Conservation (phyloP, 164 flowering plant species). For the Vitis rupestris region DNA sequence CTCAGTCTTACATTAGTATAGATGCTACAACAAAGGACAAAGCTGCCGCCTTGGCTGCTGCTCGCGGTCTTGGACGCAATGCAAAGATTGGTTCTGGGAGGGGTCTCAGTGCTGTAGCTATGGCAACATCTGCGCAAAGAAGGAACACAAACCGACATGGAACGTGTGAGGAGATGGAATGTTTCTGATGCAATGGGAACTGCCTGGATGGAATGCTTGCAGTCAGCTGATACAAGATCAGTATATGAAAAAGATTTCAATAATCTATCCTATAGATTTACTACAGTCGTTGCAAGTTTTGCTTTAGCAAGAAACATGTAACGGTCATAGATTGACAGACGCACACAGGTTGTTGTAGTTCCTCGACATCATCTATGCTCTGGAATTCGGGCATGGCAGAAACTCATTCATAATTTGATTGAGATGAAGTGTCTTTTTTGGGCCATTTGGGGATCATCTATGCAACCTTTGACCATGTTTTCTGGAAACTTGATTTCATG, state of each 20-base stretch:
- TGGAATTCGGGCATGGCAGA: constrained; percentile 90
- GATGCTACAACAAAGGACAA: constrained; percentile 54
- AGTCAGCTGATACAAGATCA: constrained; percentile 78
- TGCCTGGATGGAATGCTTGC: constrained; percentile 98
- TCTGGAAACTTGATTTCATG: constrained; percentile 93
- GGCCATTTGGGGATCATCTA: constrained; percentile 56
- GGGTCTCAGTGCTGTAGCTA: constrained; percentile 99
- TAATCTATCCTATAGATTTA: constrained; percentile 77
- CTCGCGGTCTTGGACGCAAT: constrained; percentile 96
- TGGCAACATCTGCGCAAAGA: constrained; percentile 98
- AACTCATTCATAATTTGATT: constrained; percentile 73
- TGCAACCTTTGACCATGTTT: constrained; percentile 55
- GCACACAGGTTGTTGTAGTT: constrained; percentile 66
- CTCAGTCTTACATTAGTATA: too few relatives aligned
- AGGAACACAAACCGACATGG: constrained; percentile 70
- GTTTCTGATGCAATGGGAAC: constrained; percentile 92
- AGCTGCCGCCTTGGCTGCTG: constrained; percentile 98
- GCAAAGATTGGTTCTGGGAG: constrained; percentile 99
- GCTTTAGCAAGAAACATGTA: constrained; percentile 97
- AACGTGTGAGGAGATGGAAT: constrained; percentile 93
- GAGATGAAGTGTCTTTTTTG: constrained; percentile 82
- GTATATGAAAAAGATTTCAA: constrained; percentile 93
- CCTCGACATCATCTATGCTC: constrained; percentile 50
- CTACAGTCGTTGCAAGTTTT: constrained; percentile 96
- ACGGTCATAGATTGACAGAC: constrained; percentile 88